These are phyloP conservation scores for Elsinoe fawcettii DNA, from an alignment of 2,329 filamentous ascomycete species.

Conservation along the genomic window DNA sequence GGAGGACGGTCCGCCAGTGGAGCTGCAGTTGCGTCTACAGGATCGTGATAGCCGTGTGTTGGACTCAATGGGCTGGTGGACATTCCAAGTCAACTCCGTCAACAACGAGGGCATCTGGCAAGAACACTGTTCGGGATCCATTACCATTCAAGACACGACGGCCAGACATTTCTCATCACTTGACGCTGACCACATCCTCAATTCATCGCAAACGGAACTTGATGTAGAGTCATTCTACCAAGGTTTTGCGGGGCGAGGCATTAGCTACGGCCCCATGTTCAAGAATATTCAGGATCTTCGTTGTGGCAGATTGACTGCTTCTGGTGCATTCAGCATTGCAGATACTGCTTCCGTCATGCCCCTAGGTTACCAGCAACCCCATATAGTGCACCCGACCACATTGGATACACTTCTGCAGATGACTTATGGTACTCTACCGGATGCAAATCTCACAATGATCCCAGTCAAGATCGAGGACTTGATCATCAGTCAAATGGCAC, in stretches of 20 bases:
- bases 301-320: not conserved
- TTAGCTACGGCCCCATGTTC: not conserved
- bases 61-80: not conserved
- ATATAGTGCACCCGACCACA: constrained; percentile 9
- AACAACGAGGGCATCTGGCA: not conserved
- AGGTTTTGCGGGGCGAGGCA: not conserved
- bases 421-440: not conserved
- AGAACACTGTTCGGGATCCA: not conserved
- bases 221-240: not conserved
- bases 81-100: not conserved
- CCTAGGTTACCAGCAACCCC: not conserved
- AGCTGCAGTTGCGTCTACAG: not conserved
- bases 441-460: not conserved
- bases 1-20: not conserved
- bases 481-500: not conserved
- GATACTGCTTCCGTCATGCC: not conserved
- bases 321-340: not conserved
- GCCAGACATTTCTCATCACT: not conserved
- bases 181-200: not conserved
- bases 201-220: not conserved
- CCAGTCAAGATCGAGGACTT: not conserved
- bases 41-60: not conserved
- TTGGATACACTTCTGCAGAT: constrained; percentile 9
- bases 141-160: not conserved
- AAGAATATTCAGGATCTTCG: not conserved